A percentile compares a stretch with the other conserved stretches of the same genome.
These are phyloP conservation scores for Clarireedia homoeocarpa DNA, from an alignment of 2,329 filamentous ascomycete genomes.

Conservation along the genomic window DNA sequence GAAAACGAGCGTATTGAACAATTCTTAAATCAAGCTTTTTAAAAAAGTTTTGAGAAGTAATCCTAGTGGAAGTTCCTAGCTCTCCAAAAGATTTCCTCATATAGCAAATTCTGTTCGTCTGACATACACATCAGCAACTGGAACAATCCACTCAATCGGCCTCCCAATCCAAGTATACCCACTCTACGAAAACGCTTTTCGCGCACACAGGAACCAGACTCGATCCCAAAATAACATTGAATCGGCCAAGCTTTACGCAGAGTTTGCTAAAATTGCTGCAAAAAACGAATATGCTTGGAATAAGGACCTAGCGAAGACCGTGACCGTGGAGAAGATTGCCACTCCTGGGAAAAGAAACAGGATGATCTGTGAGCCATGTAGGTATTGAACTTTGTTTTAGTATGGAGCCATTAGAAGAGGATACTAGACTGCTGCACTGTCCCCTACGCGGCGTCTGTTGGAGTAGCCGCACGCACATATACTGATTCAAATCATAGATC, in stretches of 20 bases:
- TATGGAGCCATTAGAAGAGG: background rate
- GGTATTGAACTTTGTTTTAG: slow-evolving; percentile 17
- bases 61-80: no score
- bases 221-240: slow-evolving; percentile 48
- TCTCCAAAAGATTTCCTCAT: no score
- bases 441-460: no score
- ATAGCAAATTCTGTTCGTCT: background rate
- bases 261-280: slow-evolving; percentile 50
- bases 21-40: no score
- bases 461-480: no score
- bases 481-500: slow-evolving; percentile 37
- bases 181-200: slow-evolving; percentile 56
- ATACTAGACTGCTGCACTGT: slow-evolving; percentile 3
- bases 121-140: slow-evolving; percentile 37
- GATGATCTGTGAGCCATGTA: slow-evolving; percentile 63
- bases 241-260: slow-evolving; percentile 50
- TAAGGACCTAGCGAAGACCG: slow-evolving; percentile 34
- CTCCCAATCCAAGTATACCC: slow-evolving; percentile 61
- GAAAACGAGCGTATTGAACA: no score
- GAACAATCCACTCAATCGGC: slow-evolving; percentile 49
- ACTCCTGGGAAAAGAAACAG: slow-evolving; percentile 49
- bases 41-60: no score
- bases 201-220: slow-evolving; percentile 47
- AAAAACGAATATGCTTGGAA: slow-evolving; percentile 50
- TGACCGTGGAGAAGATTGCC: slow-evolving; percentile 44